Conservation (phyloP, 2,329 filamentous ascomycete genomes). For the Trichocomaceae sp. region DNA sequence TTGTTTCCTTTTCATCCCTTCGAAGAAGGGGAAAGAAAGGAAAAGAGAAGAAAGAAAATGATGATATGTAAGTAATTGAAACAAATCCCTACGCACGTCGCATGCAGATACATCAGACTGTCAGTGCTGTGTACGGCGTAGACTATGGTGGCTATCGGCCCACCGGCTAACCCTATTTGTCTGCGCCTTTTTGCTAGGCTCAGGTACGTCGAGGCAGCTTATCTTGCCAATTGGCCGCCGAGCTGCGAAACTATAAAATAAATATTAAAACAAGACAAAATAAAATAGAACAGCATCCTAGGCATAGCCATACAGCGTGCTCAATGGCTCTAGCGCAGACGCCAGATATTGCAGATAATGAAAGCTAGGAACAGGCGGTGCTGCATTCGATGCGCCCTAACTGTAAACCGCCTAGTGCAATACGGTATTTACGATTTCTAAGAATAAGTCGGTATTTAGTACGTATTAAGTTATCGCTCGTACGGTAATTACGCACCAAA, state of each 20-base stretch:
- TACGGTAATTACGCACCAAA: neutral
- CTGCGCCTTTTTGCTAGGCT: conserved; percentile 5
- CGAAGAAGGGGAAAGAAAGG: too few species aligned
- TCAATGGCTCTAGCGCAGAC: neutral
- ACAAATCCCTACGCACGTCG: too few species aligned
- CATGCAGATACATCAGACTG: too few species aligned
- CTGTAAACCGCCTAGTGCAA: neutral
- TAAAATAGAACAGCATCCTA: neutral
- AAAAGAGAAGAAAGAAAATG: neutral
- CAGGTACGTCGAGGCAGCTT: conserved; percentile 3
- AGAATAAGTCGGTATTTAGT: neutral
- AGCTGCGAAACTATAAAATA: neutral
- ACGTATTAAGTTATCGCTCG: too few species aligned
- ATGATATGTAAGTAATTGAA: neutral
- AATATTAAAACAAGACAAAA: too few species aligned
- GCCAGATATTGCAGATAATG: too few species aligned
- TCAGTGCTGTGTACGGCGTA: too few species aligned
- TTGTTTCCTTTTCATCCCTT: too few species aligned
- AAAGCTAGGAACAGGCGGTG: neutral
- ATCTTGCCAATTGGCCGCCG: neutral
- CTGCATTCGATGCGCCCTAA: neutral
- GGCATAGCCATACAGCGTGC: too few species aligned
- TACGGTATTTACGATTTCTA: neutral
- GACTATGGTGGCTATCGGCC: conserved; percentile 1
- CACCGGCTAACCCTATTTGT: conserved; percentile 2